Evolutionary conservation across 805 yeast genomes (phyloP).

Genomic region (Sugiyamaella qingdaonensis): DNA sequence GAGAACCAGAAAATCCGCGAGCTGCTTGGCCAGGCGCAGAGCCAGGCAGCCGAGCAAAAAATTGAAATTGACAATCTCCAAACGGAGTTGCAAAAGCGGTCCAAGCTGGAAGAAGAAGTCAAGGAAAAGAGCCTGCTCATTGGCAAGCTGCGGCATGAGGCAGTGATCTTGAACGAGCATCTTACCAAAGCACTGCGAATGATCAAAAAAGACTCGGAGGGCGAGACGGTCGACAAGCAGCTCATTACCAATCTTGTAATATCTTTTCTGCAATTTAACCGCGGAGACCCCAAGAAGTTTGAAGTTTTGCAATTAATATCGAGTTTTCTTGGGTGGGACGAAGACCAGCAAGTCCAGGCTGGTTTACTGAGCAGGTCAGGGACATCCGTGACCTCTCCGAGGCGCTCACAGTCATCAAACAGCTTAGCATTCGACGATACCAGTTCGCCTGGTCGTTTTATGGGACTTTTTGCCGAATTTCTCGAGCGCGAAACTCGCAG

Average conservation of each 20-base stretch:
- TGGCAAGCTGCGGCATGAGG: conserved; percentile 92
- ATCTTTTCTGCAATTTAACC: conserved; percentile 78
- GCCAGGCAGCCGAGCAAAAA: conserved; percentile 19
- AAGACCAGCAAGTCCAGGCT: conserved; percentile 38
- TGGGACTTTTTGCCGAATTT: conserved; percentile 37
- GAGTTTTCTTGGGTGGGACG: conserved; percentile 85
- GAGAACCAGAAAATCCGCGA: conserved; percentile 13
- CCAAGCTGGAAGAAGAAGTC: conserved; percentile 48
- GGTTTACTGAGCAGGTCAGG: conserved; percentile 27
- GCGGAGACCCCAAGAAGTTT: conserved; percentile 92
- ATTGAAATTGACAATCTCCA: conserved; percentile 34
- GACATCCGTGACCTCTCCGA: conserved; percentile 13
- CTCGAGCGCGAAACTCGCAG: conserved; percentile 28
- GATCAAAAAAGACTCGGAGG: conserved; percentile 70
- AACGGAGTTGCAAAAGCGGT: conserved; percentile 27
- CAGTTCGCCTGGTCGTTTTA: conserved; percentile 29
- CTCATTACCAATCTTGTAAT: conserved; percentile 80
- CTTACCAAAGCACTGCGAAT: conserved; percentile 86
- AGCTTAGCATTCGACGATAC: conserved; percentile 10
- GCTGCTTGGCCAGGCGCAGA: conserved; percentile 19
- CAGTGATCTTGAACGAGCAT: conserved; percentile 89
- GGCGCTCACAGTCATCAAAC: conserved; percentile 14
- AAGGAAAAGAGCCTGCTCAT: conserved; percentile 72
- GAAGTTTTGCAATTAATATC: conserved; percentile 85
- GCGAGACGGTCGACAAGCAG: conserved; percentile 81